Percentiles rank a stretch among this genome's conserved stretches.
These are phyloP conservation scores for Emmonsiellopsis sp. DNA, from an alignment of 2,329 filamentous ascomycete species.

Conservation along the genomic window DNA sequence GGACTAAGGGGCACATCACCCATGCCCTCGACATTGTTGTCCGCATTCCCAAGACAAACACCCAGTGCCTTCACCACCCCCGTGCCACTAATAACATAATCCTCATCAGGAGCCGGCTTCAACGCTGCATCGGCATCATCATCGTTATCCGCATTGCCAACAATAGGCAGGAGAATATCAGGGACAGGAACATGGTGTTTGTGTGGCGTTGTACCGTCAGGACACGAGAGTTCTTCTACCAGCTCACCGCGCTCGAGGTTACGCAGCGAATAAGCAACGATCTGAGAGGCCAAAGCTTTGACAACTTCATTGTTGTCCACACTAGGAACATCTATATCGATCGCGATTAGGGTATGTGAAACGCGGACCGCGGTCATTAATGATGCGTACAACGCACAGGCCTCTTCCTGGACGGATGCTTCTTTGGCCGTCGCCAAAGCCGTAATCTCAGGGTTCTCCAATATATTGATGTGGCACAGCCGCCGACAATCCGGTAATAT, in stretches of 20 bases:
- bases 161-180: conserved; percentile 77
- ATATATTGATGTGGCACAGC: conserved; percentile 76
- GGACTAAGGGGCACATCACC: conserved; percentile 33
- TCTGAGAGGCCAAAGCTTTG: conserved; percentile 83
- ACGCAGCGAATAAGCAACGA: conserved; percentile 86
- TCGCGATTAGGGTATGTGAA: conserved; percentile 72
- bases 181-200: conserved; percentile 55
- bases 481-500: conserved; percentile 74
- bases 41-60: conserved; percentile 78
- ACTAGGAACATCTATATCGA: conserved; percentile 84
- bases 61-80: conserved; percentile 90
- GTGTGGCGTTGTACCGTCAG: conserved; percentile 34
- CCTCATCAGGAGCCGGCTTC: conserved; percentile 70
- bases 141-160: conserved; percentile 57
- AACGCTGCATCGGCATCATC: conserved; percentile 49
- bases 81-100: conserved; percentile 92
- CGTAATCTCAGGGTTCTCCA: conserved; percentile 60
- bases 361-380: conserved; percentile 79
- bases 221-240: conserved; percentile 43
- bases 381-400: conserved; percentile 86
- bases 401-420: conserved; percentile 79
- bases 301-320: conserved; percentile 80
- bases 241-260: conserved; percentile 79
- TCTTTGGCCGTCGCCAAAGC: conserved; percentile 68
- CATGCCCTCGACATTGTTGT: conserved; percentile 33